phyloP scores from a whole-genome alignment of 352 stramenopile species.

The Globisporangium solare region DNA sequence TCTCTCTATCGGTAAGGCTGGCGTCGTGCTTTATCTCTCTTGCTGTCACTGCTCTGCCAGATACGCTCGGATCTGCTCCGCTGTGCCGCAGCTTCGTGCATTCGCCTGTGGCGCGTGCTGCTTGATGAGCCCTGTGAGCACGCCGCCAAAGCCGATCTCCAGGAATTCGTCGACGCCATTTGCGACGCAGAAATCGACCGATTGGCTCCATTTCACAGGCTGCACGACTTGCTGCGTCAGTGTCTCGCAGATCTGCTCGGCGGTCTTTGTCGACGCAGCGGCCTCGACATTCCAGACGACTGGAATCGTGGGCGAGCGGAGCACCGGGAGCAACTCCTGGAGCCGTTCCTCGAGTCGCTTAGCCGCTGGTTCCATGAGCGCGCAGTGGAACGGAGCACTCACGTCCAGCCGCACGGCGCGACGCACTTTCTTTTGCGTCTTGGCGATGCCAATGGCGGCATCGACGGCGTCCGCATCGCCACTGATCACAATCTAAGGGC shows the following conservation, averaged over 20 bases:
- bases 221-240: conserved; percentile 59
- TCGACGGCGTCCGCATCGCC: conserved; percentile 47
- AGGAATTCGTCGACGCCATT: conserved; percentile 47
- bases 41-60: conserved; percentile 15
- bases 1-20: background rate
- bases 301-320: conserved; percentile 40
- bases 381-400: conserved; percentile 82
- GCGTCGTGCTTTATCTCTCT: background rate
- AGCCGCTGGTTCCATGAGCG: conserved; percentile 66
- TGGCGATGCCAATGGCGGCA: conserved; percentile 48
- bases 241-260: conserved; percentile 32
- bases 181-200: conserved; percentile 68
- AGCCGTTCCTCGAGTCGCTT: conserved; percentile 39
- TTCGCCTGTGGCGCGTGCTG: conserved; percentile 44
- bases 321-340: conserved; percentile 14
- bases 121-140: conserved; percentile 72
- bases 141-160: conserved; percentile 63
- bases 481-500: conserved; percentile 58
- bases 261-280: conserved; percentile 29
- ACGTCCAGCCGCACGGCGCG: conserved; percentile 72
- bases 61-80: conserved; percentile 49
- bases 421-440: conserved; percentile 62
- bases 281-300: conserved; percentile 84
- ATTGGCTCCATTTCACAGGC: conserved; percentile 76
- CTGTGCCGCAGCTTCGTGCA: conserved; percentile 46